Base-by-base conservation (phyloP, 129 eudicot species). In the Helichrysum umbraculigerum region DNA sequence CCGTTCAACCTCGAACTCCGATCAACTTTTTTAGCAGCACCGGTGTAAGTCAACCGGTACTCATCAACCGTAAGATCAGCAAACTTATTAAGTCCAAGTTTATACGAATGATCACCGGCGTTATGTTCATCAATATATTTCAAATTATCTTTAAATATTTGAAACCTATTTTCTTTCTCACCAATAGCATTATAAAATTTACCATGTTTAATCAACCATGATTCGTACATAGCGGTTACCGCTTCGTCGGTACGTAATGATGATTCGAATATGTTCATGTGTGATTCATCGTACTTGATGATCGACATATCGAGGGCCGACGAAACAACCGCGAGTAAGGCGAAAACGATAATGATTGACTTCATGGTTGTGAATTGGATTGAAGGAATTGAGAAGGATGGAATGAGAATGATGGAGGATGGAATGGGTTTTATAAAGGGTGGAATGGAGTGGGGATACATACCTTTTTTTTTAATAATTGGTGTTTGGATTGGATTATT, bases 51-150 rank as follows among this genome's bases (percentile, higher is more conserved):
- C 12, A 82, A 73, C 80, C 92, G 84, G 75, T 83, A 90, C 89
- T 93, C 98, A 9, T 90, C 96, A 76, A 84, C 85, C n/a, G 95
- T 85, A 75, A 93, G 75, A 83, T 93, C 98, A 10, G 98, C 89
- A 61, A 93, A 88, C 83, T 74, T 68, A 85, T 88, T 93, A 77
- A 93, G 77, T 3, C 96, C 98, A 5, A 93, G 84, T 33, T 85
- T 76, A 69, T 83, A 88, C 1, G 77, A 76, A 66, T 74, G 60
- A 52, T 84, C 68, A 39, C 60, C 80, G 0, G 89, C 77, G 85
- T 93, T 93, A 34, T 88, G 92, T 62, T 83, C 85, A 39, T 93
- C 96, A 30, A 93, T 90, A 83, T 76, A 93, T 28, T 73, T 67
- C 17, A 88, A 76, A 39, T 93, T 93, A 39, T 90, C 91, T 80